Conservation (phyloP, 495 filamentous ascomycete species). For the Hypoxylon crocopeplum region DNA sequence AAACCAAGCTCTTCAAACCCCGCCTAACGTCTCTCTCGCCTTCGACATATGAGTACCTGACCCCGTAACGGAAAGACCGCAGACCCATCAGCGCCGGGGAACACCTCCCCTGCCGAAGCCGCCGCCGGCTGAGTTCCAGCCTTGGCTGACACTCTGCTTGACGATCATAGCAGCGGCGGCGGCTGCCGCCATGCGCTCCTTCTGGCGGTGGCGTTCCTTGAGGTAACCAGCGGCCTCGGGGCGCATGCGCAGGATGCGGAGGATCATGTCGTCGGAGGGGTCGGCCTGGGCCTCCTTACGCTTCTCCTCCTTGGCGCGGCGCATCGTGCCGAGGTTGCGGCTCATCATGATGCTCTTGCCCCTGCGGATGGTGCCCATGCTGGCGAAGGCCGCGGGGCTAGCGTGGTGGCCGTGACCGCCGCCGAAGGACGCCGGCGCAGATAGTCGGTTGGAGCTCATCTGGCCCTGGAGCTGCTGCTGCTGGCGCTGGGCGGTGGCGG, state of each 20-base stretch:
- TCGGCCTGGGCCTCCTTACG: constrained; percentile 94
- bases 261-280: constrained; percentile 97
- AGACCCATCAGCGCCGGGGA: constrained; percentile 42
- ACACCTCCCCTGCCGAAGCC: constrained; percentile 66
- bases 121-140: constrained; percentile 64
- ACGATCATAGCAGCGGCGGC: constrained; percentile 96
- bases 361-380: constrained; percentile 76
- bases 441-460: constrained; percentile 64
- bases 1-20: constrained; percentile 33
- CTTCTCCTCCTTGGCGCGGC: constrained; percentile 93
- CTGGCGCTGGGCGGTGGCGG: constrained; percentile 79
- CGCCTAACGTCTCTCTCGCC: constrained; percentile 25
- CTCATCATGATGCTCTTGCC: constrained; percentile 95
- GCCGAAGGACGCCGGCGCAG: constrained; percentile 70
- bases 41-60: not conserved
- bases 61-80: too few species aligned
- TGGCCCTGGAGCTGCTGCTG: constrained; percentile 63
- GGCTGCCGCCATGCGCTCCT: constrained; percentile 87
- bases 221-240: constrained; percentile 93
- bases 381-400: constrained; percentile 66
- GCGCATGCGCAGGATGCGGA: constrained; percentile 93
- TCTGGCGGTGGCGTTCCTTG: constrained; percentile 88
- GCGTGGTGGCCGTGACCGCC: constrained; percentile 46
- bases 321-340: constrained; percentile 95
- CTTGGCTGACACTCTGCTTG: constrained; percentile 78